Evolutionary conservation across 306 rosid species (phyloP).

Genomic region (Cercis canadensis): DNA sequence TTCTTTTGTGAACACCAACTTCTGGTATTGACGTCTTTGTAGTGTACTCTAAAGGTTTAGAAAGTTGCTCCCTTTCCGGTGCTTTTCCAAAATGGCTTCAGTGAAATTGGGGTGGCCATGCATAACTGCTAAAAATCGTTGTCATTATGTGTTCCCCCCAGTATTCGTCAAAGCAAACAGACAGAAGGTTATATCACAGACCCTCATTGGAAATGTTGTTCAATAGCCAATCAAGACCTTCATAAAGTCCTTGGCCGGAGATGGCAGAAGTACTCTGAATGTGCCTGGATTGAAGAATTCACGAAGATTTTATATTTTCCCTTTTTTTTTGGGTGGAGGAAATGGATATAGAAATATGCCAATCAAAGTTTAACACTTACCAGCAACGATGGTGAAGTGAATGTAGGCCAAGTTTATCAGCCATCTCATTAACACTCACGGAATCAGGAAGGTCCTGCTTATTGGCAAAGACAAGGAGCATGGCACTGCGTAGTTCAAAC

Average conservation of each 20-base stretch:
- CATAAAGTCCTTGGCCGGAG: conserved; percentile 53
- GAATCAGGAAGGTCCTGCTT: conserved; percentile 57
- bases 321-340: neutral
- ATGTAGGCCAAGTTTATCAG: conserved; percentile 53
- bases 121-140: neutral
- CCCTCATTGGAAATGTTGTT: conserved; percentile 26
- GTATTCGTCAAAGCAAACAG: conserved; percentile 19
- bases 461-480: conserved; percentile 55
- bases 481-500: conserved; percentile 39
- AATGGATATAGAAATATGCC: neutral
- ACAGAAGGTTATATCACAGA: neutral
- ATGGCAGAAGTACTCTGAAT: conserved; percentile 52
- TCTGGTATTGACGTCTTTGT: neutral
- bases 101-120: neutral
- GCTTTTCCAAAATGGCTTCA: neutral
- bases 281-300: conserved; percentile 37
- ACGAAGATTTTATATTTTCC: neutral
- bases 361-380: conserved; percentile 27
- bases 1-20: no score
- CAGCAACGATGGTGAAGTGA: conserved; percentile 41
- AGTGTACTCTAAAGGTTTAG: neutral
- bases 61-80: neutral
- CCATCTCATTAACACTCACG: conserved; percentile 48
- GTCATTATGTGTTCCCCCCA: neutral
- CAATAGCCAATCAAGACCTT: conserved; percentile 56